Percentiles rank a stretch among this genome's conserved stretches.
phyloP scores from a whole-genome alignment of 345 rosid genomes.

The Rhodomyrtus tomentosa region DNA sequence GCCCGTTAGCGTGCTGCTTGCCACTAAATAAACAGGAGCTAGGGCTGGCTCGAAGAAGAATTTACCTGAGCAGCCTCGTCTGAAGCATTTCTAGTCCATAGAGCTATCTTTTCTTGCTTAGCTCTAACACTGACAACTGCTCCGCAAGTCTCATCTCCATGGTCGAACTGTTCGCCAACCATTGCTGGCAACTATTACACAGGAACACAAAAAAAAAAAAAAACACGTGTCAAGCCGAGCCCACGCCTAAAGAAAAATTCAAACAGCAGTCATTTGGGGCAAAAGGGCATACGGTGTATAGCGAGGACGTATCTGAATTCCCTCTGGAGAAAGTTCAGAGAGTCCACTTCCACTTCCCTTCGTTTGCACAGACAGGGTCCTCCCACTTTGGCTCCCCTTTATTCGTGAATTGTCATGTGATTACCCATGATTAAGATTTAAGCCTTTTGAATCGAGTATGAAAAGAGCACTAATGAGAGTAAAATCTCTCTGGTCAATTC shows the following conservation, averaged over 20 bases:
- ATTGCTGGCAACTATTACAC: constrained; percentile 46
- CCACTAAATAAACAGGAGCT: neutral
- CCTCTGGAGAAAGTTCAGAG: constrained; percentile 21
- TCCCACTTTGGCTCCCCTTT: constrained; percentile 88
- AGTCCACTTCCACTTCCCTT: constrained; percentile 70
- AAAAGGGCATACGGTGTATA: constrained; percentile 42
- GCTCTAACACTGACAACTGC: constrained; percentile 61
- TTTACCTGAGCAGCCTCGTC: constrained; percentile 82
- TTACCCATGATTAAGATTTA: too few relatives aligned
- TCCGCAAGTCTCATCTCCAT: constrained; percentile 87
- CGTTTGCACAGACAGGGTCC: constrained; percentile 80
- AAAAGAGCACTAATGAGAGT: too few relatives aligned
- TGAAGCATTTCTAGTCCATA: constrained; percentile 83
- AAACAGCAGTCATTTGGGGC: neutral
- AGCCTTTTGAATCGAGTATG: too few relatives aligned
- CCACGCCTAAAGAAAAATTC: neutral
- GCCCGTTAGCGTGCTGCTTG: neutral
- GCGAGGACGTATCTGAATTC: constrained; percentile 61
- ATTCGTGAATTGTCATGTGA: neutral
- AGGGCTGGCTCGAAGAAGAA: neutral
- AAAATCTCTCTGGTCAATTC: too few relatives aligned
- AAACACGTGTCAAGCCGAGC: neutral
- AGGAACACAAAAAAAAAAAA: too few relatives aligned
- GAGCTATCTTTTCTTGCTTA: constrained; percentile 51
- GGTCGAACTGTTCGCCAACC: constrained; percentile 85